Evolutionary conservation across 164 flowering plant genomes (phyloP), one percentile per base, ranked within the genome.

Genomic region (Taxillus chinensis): DNA sequence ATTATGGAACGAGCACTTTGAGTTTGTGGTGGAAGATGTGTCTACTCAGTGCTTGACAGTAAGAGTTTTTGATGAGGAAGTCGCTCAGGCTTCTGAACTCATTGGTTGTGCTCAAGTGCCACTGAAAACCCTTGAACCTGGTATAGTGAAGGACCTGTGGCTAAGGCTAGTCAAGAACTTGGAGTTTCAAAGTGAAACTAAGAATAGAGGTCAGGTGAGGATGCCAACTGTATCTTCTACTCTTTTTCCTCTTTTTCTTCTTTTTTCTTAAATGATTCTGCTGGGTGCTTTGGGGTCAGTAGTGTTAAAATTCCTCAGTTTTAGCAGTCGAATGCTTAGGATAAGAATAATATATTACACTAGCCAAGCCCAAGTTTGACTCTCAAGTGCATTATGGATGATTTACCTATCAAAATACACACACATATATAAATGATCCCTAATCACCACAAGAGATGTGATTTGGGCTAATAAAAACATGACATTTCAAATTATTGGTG

Each of bases 81-180:
- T 27, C 38, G 40, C 16, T 16, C 58, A 38, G 38, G 58, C 58
- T 17, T 27, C 58, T 55, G 58, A 55, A 16, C 37, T 55, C 9
- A 55, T 55, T 55, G 58, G 58, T 3, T 55, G 39, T 17, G 58
- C 58, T 55, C 38, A 38, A 16, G 40, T 55, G 38, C 40, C 7
- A 17, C 38, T 55, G 8, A 55, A 38, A 38, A 38, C 2, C 8
- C 58, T 55, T 55, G 40, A 55, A 55, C 58, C 58, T 5, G 58
- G 58, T 17, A 55, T n/a, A 55, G 58, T 55, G 58, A 55, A 55
- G 58, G 58, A 16, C 38, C 37, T 55, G 40, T 55, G 58, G 58
- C 58, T 55, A 8, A 55, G 11, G 16, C 40, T 55, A 55, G 58
- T 55, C 13, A 55, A 55, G 58, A 11, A 15, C 16, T 55, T 55